Base-by-base conservation (phyloP, 352 stramenopile genomes). In the Pythium dissotocum region DNA sequence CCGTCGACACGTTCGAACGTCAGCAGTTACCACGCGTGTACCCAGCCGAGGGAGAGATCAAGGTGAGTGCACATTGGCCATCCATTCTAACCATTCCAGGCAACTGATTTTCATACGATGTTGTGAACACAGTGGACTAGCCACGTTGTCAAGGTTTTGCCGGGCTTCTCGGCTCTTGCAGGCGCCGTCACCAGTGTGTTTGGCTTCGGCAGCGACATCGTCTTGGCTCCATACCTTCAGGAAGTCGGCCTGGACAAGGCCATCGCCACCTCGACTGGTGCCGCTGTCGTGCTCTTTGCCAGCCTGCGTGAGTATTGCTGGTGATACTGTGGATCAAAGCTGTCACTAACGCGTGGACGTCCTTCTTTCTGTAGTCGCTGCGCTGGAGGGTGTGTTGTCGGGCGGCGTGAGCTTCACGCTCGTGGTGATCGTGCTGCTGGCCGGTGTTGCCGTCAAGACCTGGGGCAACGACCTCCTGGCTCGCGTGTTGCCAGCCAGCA, bases 1-100 rank as follows among this genome's bases (percentile, higher is more conserved):
- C 58, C 3, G 36, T 64, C 16, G 59, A 63, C 35, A 57, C 66
- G 10, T 67, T 55, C 28, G 66, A 72, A 46, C 32, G 36, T n/a
- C 66, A 72, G 54, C 66, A 72, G 38, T 40, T 72, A 14, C 66
- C 66, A 21, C 66, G 66, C 42, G 66, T 51, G 7, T n/a, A 40
- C 7, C 33, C 40, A 4, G 36, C 24, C 14, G 32, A 72, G 30
- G 66, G 66, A 18, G 66, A 72, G 42, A 62, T 72, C 52, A 72
- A 72, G 63, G 63, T 69, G 58, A 59, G 32, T 28, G 14, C 4
- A 21, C 40, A 21, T 24, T 24, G 21, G 21, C 21, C 21, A 24
- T 24, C 21, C 21, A 24, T 24, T 24, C 21, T 30, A 30, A 4
- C 28, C 28, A 30, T 30, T 30, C 28, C 28, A 30, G 28, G 28